These are phyloP conservation scores for Amauroascus verrucosus DNA, from an alignment of 2,329 filamentous ascomycete genomes.

Conservation along the genomic window DNA sequence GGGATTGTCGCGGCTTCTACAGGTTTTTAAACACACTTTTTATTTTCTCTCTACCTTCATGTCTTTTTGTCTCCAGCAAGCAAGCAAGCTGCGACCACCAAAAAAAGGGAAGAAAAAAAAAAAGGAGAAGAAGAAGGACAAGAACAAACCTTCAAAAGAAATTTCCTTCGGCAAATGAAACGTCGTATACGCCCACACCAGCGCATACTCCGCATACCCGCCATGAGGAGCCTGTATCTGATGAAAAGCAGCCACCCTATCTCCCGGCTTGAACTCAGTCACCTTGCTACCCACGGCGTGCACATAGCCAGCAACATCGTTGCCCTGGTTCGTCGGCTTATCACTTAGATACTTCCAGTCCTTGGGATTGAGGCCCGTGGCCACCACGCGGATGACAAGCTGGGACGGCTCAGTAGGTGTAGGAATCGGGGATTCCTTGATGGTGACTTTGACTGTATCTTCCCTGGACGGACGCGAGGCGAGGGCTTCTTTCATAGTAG, in stretches of 20 bases:
- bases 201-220: slow-evolving; percentile 48
- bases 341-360: slow-evolving; percentile 35
- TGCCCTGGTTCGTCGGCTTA: slow-evolving; percentile 36
- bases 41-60: too few species aligned
- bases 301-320: slow-evolving; percentile 45
- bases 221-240: slow-evolving; percentile 43
- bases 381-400: slow-evolving; percentile 34
- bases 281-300: slow-evolving; percentile 44
- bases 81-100: too few species aligned
- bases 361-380: slow-evolving; percentile 40
- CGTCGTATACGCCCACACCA: slow-evolving; percentile 45
- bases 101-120: not conserved
- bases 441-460: slow-evolving; percentile 28
- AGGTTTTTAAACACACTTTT: too few species aligned
- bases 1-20: slow-evolving; percentile 49
- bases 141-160: slow-evolving; percentile 42
- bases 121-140: slow-evolving; percentile 12
- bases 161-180: slow-evolving; percentile 44
- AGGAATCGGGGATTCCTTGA: slow-evolving; percentile 34
- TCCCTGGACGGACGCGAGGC: slow-evolving; percentile 25
- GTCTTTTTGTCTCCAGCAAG: too few species aligned
- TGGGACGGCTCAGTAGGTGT: slow-evolving; percentile 27
- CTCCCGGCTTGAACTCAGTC: slow-evolving; percentile 45
- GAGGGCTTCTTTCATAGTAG: slow-evolving; percentile 36
- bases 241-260: slow-evolving; percentile 43